A percentile compares a stretch with the other conserved stretches of the same genome.
Conservation (phyloP, 2,329 filamentous ascomycete genomes). For the Claviceps digitariae region DNA sequence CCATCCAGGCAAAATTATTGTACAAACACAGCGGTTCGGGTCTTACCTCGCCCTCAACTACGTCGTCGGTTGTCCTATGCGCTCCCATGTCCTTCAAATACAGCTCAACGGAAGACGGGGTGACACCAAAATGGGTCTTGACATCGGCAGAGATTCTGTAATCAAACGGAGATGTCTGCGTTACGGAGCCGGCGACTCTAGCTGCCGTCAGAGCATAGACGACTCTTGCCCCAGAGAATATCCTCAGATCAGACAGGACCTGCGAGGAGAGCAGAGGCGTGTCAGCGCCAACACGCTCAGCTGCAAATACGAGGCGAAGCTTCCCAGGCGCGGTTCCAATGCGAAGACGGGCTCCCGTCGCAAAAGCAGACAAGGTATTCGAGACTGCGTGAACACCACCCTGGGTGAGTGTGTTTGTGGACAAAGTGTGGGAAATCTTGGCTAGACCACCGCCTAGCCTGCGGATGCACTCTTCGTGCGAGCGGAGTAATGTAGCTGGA, state of each 20-base stretch:
- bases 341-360: slow-evolving; percentile 42
- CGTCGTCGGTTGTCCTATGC: slow-evolving; percentile 50
- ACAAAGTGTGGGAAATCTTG: slow-evolving; percentile 55
- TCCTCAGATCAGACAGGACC: slow-evolving; percentile 65
- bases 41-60: slow-evolving; percentile 49
- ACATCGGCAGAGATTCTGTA: slow-evolving; percentile 47
- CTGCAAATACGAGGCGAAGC: slow-evolving; percentile 68
- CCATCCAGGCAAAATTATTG: background rate
- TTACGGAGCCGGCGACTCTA: slow-evolving; percentile 76
- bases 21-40: background rate
- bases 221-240: slow-evolving; percentile 67
- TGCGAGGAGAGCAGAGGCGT: slow-evolving; percentile 52
- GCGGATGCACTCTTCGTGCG: slow-evolving; percentile 48
- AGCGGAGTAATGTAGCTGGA: slow-evolving; percentile 55
- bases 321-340: slow-evolving; percentile 54
- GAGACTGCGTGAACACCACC: slow-evolving; percentile 58
- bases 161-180: slow-evolving; percentile 78
- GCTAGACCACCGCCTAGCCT: slow-evolving; percentile 50
- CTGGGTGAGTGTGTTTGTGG: slow-evolving; percentile 53
- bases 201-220: slow-evolving; percentile 75
- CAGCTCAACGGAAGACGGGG: slow-evolving; percentile 67
- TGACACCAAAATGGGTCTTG: slow-evolving; percentile 62
- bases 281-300: slow-evolving; percentile 53
- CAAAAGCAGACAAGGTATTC: slow-evolving; percentile 32
- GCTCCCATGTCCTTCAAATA: slow-evolving; percentile 50